A percentile compares a stretch with the other conserved stretches of the same genome.
These are phyloP conservation scores for Ilyonectria mors-panacis DNA, from an alignment of 2,329 filamentous ascomycete species.

Conservation along the genomic window DNA sequence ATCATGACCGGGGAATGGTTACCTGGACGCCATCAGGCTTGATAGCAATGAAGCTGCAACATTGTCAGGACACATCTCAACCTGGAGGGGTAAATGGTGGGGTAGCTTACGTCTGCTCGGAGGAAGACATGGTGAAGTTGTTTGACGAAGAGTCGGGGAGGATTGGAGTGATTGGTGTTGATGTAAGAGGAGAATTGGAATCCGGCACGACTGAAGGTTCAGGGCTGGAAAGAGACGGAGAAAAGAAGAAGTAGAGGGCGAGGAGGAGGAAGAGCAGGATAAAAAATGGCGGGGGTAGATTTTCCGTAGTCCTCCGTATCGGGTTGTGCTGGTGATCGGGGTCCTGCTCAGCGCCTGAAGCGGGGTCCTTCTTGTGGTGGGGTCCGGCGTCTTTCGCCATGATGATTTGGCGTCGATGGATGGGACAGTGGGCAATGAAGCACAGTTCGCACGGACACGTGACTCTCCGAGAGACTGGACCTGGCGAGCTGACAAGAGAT, in stretches of 20 bases:
- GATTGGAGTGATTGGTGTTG: constrained; percentile 49
- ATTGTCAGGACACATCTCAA: constrained; percentile 44
- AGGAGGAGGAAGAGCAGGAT: constrained; percentile 56
- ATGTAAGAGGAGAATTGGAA: constrained; percentile 45
- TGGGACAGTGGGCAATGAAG: constrained; percentile 30
- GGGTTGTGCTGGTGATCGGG: constrained; percentile 43
- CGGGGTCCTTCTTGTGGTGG: constrained; percentile 55
- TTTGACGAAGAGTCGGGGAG: constrained; percentile 44
- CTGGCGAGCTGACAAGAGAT: background rate
- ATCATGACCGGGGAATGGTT: constrained; percentile 52
- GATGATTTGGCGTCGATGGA: constrained; percentile 48
- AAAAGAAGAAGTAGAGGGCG: constrained; percentile 55
- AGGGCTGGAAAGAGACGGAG: constrained; percentile 48
- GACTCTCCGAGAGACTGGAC: constrained; percentile 28
- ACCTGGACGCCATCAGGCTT: constrained; percentile 99
- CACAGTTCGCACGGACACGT: constrained; percentile 48
- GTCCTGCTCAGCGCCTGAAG: constrained; percentile 47
- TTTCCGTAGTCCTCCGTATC: constrained; percentile 53
- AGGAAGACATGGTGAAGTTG: constrained; percentile 74
- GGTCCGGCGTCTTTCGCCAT: constrained; percentile 51
- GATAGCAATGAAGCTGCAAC: constrained; percentile 96
- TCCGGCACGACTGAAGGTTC: constrained; percentile 47
- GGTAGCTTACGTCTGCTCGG: constrained; percentile 86
- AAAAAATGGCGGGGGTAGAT: constrained; percentile 62
- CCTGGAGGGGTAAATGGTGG: constrained; percentile 51